A percentile compares a stretch with the other conserved stretches of the same genome.
phyloP scores from a whole-genome alignment of 176 grass and related monocot species.

The Triticum timopheevii region DNA sequence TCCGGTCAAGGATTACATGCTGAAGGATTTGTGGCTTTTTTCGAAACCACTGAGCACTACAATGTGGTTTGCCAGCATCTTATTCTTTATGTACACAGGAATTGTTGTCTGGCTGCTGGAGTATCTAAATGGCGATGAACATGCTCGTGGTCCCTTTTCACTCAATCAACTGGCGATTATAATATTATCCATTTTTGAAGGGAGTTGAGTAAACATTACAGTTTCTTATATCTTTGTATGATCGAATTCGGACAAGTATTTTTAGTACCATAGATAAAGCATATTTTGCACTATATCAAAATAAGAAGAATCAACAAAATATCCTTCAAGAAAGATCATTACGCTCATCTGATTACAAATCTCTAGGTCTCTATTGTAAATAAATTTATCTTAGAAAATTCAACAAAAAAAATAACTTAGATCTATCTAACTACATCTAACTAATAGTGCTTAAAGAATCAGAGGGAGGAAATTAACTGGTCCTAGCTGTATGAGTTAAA shows the following conservation, averaged over 20 bases:
- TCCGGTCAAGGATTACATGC: background rate
- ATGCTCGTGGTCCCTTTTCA: background rate
- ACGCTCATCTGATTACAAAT: background rate
- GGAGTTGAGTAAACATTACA: conserved; percentile 22
- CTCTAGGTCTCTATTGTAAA: background rate
- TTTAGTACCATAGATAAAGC: background rate
- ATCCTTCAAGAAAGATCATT: background rate
- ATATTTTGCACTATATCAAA: background rate
- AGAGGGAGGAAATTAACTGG: background rate
- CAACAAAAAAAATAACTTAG: background rate
- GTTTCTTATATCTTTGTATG: background rate
- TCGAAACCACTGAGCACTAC: conserved; percentile 21
- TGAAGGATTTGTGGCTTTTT: conserved; percentile 35
- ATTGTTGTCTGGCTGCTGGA: conserved; percentile 38
- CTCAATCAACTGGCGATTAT: background rate
- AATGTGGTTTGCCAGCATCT: conserved; percentile 28
- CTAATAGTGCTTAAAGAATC: background rate
- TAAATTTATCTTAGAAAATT: background rate
- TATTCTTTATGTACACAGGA: conserved; percentile 47
- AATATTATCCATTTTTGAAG: conserved; percentile 29
- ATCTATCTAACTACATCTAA: background rate
- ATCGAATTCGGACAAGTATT: background rate
- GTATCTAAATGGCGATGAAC: background rate
- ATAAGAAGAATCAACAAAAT: background rate
- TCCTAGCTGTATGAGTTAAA: background rate